Evolutionary conservation across 2,329 filamentous ascomycete species (phyloP).

Genomic region (Metarhizium anisopliae): DNA sequence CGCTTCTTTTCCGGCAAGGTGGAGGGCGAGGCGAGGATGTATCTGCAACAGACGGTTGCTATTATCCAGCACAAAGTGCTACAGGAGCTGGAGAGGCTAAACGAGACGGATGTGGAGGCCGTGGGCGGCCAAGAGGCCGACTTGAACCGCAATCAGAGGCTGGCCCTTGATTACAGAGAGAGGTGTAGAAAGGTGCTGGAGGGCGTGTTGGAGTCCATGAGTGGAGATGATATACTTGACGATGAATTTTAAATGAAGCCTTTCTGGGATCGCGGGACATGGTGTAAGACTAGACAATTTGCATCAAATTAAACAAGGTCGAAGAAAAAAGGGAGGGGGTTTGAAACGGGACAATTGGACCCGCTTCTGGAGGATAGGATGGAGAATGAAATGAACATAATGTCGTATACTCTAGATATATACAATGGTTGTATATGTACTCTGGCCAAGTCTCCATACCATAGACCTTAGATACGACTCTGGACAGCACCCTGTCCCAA

Average conservation of each 20-base stretch:
- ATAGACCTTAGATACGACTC: not conserved
- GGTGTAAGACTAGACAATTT: too few relatives aligned
- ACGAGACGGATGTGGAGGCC: slow-evolving; percentile 35
- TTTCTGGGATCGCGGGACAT: too few relatives aligned
- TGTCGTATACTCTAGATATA: too few relatives aligned
- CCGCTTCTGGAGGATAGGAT: too few relatives aligned
- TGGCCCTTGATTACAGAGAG: slow-evolving; percentile 39
- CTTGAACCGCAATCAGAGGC: slow-evolving; percentile 34
- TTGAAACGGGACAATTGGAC: too few relatives aligned
- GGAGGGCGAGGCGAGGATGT: slow-evolving; percentile 15
- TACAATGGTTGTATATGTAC: too few relatives aligned
- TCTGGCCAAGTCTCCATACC: not conserved
- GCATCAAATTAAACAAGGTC: too few relatives aligned
- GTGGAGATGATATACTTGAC: slow-evolving; percentile 18
- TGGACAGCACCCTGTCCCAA: not conserved
- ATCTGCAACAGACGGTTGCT: slow-evolving; percentile 26
- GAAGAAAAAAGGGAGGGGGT: too few relatives aligned
- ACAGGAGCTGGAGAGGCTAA: slow-evolving; percentile 34
- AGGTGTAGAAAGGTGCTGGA: slow-evolving; percentile 40
- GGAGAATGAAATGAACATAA: too few relatives aligned
- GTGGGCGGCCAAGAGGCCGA: slow-evolving; percentile 28
- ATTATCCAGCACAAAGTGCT: slow-evolving; percentile 36
- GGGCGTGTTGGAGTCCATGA: slow-evolving; percentile 32
- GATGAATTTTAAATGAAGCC: not conserved
- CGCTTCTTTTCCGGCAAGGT: slow-evolving; percentile 23